Percentiles rank a stretch among this genome's conserved stretches.
These are phyloP conservation scores for Breviolum minutum DNA, from an alignment of 73 alveolate species.

Conservation along the genomic window DNA sequence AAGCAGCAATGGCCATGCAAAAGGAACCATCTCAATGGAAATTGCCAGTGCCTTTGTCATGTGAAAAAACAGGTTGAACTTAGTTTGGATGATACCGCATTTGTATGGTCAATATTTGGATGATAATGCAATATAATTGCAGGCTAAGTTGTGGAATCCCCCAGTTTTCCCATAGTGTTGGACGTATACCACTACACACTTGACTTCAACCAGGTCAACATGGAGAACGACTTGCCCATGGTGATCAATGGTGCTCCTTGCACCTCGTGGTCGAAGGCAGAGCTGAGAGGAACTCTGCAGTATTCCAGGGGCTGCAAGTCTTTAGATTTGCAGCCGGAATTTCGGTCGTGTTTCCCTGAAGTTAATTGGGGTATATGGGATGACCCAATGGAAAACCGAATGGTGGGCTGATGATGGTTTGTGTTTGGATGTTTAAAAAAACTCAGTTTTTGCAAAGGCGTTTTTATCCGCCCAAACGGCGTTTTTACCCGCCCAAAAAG, in stretches of 20 bases:
- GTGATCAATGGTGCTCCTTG: background rate
- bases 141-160: no score
- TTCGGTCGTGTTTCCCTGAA: background rate
- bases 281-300: background rate
- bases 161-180: no score
- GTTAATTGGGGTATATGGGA: background rate
- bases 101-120: no score
- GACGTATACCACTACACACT: background rate
- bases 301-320: conserved; percentile 7
- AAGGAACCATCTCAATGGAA: background rate
- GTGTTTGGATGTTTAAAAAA: background rate
- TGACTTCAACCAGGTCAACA: background rate
- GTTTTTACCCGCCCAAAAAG: background rate
- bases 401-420: background rate
- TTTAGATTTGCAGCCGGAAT: background rate
- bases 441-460: background rate
- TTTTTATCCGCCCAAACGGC: background rate
- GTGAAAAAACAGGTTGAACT: no score
- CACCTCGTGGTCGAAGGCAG: background rate
- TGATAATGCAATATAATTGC: no score
- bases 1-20: background rate
- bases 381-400: background rate
- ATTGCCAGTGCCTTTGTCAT: background rate
- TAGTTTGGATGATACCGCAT: no score
- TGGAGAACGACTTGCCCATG: background rate